Percentiles rank a stretch among this genome's conserved stretches.
Conservation (phyloP, 2,329 filamentous ascomycete genomes). For the Berkeleyomyces rouxiae region DNA sequence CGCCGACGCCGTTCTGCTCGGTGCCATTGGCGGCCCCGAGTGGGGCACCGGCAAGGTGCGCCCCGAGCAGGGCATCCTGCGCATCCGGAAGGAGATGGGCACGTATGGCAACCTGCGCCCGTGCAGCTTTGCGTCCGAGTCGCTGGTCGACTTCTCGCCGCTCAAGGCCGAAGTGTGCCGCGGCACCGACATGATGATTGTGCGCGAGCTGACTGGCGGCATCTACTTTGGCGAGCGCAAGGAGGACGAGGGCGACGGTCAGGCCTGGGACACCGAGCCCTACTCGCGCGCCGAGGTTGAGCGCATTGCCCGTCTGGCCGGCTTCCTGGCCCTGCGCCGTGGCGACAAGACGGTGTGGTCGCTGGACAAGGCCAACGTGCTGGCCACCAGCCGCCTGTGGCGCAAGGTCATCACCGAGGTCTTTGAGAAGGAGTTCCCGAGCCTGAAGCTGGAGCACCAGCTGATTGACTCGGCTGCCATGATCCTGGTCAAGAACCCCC, state of each 20-base stretch:
- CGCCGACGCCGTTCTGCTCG: slow-evolving; percentile 79
- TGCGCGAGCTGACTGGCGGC: slow-evolving; percentile 80
- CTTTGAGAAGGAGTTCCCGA: slow-evolving; percentile 77
- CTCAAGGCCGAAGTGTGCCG: slow-evolving; percentile 73
- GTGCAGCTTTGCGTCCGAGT: slow-evolving; percentile 85
- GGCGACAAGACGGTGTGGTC: slow-evolving; percentile 58
- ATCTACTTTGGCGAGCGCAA: slow-evolving; percentile 90
- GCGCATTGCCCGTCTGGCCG: slow-evolving; percentile 69
- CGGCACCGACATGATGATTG: slow-evolving; percentile 80
- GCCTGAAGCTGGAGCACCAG: slow-evolving; percentile 70
- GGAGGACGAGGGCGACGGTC: slow-evolving; percentile 59
- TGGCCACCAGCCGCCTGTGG: slow-evolving; percentile 82
- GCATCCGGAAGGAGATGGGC: slow-evolving; percentile 79
- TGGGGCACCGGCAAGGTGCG: slow-evolving; percentile 82
- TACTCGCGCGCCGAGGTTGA: slow-evolving; percentile 78
- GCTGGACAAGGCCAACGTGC: slow-evolving; percentile 91
- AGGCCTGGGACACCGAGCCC: slow-evolving; percentile 69
- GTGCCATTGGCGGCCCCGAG: slow-evolving; percentile 89
- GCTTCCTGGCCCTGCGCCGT: slow-evolving; percentile 59
- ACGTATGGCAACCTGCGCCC: slow-evolving; percentile 92
- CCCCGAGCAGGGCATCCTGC: slow-evolving; percentile 82
- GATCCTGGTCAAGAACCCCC: slow-evolving; percentile 91
- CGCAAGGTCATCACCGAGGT: slow-evolving; percentile 71
- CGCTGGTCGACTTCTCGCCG: slow-evolving; percentile 68
- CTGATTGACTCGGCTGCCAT: slow-evolving; percentile 94